Base-by-base conservation (phyloP, 805 yeast genomes). In the Teunomyces lycoperdinae region DNA sequence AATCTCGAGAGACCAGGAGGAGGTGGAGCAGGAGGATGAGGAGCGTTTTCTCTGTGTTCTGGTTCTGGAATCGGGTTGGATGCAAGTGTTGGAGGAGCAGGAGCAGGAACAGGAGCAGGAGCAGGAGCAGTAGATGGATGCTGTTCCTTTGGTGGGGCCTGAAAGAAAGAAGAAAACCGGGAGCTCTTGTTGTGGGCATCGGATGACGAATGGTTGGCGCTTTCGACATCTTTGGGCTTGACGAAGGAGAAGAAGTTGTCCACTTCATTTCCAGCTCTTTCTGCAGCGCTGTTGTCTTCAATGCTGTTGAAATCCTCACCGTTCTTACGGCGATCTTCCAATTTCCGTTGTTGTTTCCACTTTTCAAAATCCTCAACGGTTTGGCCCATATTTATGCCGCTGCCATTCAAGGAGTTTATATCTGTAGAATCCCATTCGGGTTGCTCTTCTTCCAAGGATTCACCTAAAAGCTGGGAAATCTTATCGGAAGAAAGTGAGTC, bases 361-460 rank as follows among this genome's bases (percentile, higher is more conserved):
- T 68, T 72, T 57, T 81, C 86, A 55, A 80, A 81, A 51, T 81
- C 85, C 46, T 77, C 76, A 3, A 78, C 77, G 0, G 84, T 74
- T 46, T 72, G 77, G 16, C 84, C 84, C 66, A 63, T 74, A 58
- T 58, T 57, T 43, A 53, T 60, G 16, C 36, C 44, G 10, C 41
- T 13, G n/a, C 34, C 45, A 9, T 13, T 41, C 26, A 64, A 40
- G 10, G 63, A 66, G 1, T 61, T 61, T 13, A 64, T 40, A 11
- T 63, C 68, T 3, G 63, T 61, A 9, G 65, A 52, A 43, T 67
- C 73, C 76, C 76, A 70, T 36, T 71, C 76, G 4, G 76, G 74
- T n/a, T 56, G 58, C 9, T 49, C 64, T 42, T 68, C 73, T 36
- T 68, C 72, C 7, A 58, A 57, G 6, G 58, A 52, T 49, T 70